Conservation (phyloP, 768 basidiomycete species). For the Nevesoporus exiguus region DNA sequence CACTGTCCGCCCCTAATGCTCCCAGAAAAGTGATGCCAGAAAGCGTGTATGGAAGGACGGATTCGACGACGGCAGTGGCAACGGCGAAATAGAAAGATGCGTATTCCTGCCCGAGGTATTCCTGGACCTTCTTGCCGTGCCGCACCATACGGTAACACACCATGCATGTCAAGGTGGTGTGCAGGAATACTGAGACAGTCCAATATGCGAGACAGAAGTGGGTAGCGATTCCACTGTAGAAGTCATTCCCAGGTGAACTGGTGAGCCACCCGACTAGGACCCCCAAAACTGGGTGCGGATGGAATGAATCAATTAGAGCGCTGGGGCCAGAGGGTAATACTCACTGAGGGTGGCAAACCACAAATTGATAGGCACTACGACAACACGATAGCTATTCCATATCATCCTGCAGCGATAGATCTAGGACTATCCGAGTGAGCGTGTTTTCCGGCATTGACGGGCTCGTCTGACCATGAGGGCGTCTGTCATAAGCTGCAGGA, state of each 20-base stretch:
- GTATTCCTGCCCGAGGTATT: constrained; percentile 3
- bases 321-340: background rate
- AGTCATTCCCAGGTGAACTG: constrained; percentile 10
- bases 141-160: constrained; percentile 16
- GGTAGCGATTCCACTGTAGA: constrained; percentile 5
- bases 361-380: background rate
- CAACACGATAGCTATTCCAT: background rate
- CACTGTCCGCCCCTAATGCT: constrained; percentile 13
- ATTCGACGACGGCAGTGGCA: constrained; percentile 7
- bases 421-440: constrained; percentile 23
- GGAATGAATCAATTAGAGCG: too few relatives aligned
- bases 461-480: constrained; percentile 19
- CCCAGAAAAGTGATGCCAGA: constrained; percentile 1
- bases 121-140: constrained; percentile 3
- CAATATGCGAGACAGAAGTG: constrained; percentile 12
- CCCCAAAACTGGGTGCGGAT: constrained; percentile 6
- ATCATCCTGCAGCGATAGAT: constrained; percentile 14
- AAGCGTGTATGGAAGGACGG: constrained; percentile 10
- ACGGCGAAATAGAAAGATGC: constrained; percentile 10
- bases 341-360: background rate
- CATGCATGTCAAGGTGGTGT: background rate
- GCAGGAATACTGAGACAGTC: background rate
- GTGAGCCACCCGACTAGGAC: constrained; percentile 7
- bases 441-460: background rate
- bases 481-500: constrained; percentile 3